phyloP scores from a whole-genome alignment of 495 filamentous ascomycete genomes.

The Filosporella fistucella region DNA sequence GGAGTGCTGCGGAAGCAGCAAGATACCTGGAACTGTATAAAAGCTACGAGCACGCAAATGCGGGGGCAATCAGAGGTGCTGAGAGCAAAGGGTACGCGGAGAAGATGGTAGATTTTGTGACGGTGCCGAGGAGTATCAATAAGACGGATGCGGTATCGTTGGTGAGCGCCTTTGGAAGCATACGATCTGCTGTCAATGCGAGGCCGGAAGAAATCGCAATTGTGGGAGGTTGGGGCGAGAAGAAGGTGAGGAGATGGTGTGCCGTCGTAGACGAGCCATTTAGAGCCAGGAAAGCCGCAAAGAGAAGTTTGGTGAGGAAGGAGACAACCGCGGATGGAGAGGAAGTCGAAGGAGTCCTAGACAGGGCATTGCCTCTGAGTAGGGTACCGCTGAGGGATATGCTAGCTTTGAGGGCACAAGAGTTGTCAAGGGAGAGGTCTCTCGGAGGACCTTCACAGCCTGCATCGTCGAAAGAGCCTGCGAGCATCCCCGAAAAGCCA shows the following conservation, averaged over 20 bases:
- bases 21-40: constrained; percentile 94
- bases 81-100: constrained; percentile 81
- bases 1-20: constrained; percentile 88
- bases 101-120: constrained; percentile 89
- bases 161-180: constrained; percentile 81
- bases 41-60: constrained; percentile 79
- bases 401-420: neutral
- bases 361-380: constrained; percentile 34
- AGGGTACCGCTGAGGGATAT: constrained; percentile 31
- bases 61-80: constrained; percentile 74
- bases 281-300: constrained; percentile 63
- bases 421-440: too few relatives aligned
- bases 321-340: constrained; percentile 20
- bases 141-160: constrained; percentile 88
- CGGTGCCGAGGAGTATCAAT: constrained; percentile 82
- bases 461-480: neutral
- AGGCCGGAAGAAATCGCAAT: constrained; percentile 75
- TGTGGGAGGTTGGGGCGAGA: constrained; percentile 90
- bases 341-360: constrained; percentile 18
- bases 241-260: constrained; percentile 85
- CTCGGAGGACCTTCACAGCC: too few relatives aligned
- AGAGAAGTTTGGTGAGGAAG: constrained; percentile 31
- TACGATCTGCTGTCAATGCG: constrained; percentile 83
- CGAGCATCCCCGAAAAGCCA: neutral
- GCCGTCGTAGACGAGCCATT: constrained; percentile 80